phyloP scores from a whole-genome alignment of 2,329 filamentous ascomycete genomes.

The Fusarium xyrophilum region DNA sequence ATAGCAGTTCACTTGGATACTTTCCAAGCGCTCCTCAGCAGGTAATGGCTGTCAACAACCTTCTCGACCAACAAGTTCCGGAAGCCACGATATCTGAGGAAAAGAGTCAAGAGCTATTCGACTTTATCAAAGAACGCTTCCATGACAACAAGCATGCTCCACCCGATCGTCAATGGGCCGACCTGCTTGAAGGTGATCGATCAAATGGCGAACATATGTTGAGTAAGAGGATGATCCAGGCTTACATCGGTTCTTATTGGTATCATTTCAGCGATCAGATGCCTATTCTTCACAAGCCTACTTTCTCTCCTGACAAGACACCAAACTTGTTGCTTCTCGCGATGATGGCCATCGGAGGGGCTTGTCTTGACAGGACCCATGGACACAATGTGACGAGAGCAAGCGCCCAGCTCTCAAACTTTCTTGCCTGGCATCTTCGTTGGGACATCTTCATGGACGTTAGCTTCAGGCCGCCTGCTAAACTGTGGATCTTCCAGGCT shows the following conservation, averaged over 20 bases:
- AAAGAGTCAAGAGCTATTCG: conserved; percentile 82
- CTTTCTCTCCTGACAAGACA: conserved; percentile 86
- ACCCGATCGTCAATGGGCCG: conserved; percentile 76
- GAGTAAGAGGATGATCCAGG: conserved; percentile 93
- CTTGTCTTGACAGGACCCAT: conserved; percentile 84
- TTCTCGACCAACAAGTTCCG: conserved; percentile 79
- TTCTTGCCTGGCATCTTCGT: conserved; percentile 89
- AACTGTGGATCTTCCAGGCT: conserved; percentile 95
- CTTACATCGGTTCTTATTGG: conserved; percentile 94
- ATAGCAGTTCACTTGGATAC: conserved; percentile 59
- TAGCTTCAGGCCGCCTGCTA: conserved; percentile 89
- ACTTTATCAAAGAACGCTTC: conserved; percentile 82
- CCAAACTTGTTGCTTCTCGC: conserved; percentile 84
- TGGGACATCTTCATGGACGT: conserved; percentile 95
- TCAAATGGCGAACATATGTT: conserved; percentile 70
- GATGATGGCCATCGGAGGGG: conserved; percentile 91
- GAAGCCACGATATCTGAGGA: conserved; percentile 85
- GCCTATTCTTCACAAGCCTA: conserved; percentile 92
- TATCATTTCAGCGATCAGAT: conserved; percentile 92
- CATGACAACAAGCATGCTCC: conserved; percentile 80
- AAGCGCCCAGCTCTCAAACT: conserved; percentile 85
- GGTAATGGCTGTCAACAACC: conserved; percentile 87
- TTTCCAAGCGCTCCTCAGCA: conserved; percentile 72
- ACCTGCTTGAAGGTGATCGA: conserved; percentile 79
- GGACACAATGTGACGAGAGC: conserved; percentile 74